Evolutionary conservation across 2,329 filamentous ascomycete species (phyloP), one percentile per base, ranked within the genome.

Genomic region (Alternaria sp.): DNA sequence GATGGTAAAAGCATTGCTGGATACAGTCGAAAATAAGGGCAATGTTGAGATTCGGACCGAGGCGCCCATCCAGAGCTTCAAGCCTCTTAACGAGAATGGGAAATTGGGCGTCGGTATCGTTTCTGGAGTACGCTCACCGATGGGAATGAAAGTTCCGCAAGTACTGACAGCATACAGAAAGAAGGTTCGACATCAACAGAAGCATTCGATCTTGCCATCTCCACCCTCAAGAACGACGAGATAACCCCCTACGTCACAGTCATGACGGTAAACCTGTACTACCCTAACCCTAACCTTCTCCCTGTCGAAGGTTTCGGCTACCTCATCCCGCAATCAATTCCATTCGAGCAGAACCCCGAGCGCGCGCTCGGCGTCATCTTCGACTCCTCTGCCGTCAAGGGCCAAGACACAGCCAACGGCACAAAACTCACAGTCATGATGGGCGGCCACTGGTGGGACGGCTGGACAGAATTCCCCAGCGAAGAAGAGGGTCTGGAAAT

Each of bases 371-470:
- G 95, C 62, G 93, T 98, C 51, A 90, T 98, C 60, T 98, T 98
- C 77, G 93, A 97, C 77, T 91, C 88, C 2, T 88, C 92, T 63
- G 84, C 85, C 17, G 79, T 82, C n/a, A 71, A 77, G 48, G 84
- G 83, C 17, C 82, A 85, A 67, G 86, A 90, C 72, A 81, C 79
- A 4, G 82, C 77, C 1, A 72, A 76, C 0, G 92, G 91, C 24
- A 96, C 92, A 13, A 97, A 96, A 76, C 79, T 98, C 52, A 97
- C 94, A 14, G 91, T 98, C 68, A 96, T 99, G 88, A 82, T 99
- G 56, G 95, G 95, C 58, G 95, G 95, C 1, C 93, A 97, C 79
- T 92, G 91, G 85, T 98, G 92, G 92, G 84, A 92, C 74, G 84
- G 81, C 57, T 87, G 84, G 80, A 71, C 77, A 2, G 79, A 81